A percentile compares a stretch with the other conserved stretches of the same genome.
phyloP scores from a whole-genome alignment of 768 basidiomycete genomes.

The Cytidiella melzeri region DNA sequence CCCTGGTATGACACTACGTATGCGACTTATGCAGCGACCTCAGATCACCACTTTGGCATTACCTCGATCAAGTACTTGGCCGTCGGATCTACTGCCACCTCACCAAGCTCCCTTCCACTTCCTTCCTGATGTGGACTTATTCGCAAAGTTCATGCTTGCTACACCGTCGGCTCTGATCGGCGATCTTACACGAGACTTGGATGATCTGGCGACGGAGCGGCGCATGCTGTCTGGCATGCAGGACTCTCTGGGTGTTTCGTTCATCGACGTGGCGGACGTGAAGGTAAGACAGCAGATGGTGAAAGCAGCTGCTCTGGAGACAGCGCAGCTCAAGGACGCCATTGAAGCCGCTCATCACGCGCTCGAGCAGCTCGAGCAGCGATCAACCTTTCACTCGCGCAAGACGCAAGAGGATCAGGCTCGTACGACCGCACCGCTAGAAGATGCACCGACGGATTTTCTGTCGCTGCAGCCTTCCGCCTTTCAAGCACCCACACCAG shows the following conservation, averaged over 20 bases:
- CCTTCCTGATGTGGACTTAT: conserved; percentile 82
- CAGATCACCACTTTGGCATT: conserved; percentile 93
- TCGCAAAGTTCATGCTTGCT: conserved; percentile 94
- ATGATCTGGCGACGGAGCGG: conserved; percentile 67
- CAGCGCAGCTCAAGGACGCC: conserved; percentile 51
- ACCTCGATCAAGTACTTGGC: conserved; percentile 90
- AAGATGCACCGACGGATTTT: conserved; percentile 55
- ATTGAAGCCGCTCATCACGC: conserved; percentile 60
- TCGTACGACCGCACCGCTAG: conserved; percentile 7
- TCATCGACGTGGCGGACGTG: conserved; percentile 72
- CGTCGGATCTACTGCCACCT: conserved; percentile 84
- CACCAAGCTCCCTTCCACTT: conserved; percentile 96
- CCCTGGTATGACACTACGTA: conserved; percentile 57
- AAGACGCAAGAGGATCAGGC: conserved; percentile 14
- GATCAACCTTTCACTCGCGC: conserved; percentile 15
- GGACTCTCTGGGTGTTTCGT: conserved; percentile 73
- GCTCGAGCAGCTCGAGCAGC: conserved; percentile 46
- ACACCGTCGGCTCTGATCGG: conserved; percentile 78
- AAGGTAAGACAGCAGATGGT: conserved; percentile 77
- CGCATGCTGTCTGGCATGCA: conserved; percentile 55
- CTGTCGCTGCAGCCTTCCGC: conserved; percentile 36
- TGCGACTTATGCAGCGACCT: conserved; percentile 90
- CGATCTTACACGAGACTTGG: conserved; percentile 68
- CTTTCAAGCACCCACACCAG: neutral
- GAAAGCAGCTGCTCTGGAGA: conserved; percentile 73